A percentile compares a stretch with the other conserved stretches of the same genome.
Conservation (phyloP, 2,329 filamentous ascomycete species). For the Fusarium sp. region DNA sequence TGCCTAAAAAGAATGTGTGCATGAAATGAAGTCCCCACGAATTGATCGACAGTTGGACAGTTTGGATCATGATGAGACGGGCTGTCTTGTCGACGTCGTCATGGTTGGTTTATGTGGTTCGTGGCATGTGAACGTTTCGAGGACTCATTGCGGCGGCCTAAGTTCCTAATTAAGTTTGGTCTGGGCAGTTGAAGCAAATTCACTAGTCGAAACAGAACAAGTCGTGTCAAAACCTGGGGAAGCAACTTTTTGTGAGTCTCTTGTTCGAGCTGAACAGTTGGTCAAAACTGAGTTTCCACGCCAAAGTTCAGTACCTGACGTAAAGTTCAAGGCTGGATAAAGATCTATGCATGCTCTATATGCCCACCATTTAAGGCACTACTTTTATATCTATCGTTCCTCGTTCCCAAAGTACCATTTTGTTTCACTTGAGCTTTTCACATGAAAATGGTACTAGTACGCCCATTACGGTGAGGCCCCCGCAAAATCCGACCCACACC, state of each 20-base stretch:
- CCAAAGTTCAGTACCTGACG: background rate
- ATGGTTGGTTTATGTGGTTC: background rate
- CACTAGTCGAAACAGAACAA: slow-evolving; percentile 14
- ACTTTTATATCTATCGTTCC: background rate
- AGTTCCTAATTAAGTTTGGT: slow-evolving; percentile 36
- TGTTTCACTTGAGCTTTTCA: slow-evolving; percentile 18
- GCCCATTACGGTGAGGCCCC: slow-evolving; percentile 5
- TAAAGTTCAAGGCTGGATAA: background rate
- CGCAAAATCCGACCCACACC: slow-evolving; percentile 21
- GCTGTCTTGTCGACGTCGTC: background rate
- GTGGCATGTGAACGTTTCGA: slow-evolving; percentile 35
- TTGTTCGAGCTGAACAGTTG: background rate
- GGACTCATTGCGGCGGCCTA: slow-evolving; percentile 24
- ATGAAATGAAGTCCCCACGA: slow-evolving; percentile 11
- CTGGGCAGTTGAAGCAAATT: background rate
- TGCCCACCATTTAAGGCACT: no score
- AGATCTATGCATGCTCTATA: background rate
- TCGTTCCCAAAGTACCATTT: background rate
- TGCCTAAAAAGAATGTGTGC: slow-evolving; percentile 12
- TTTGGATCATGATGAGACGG: background rate
- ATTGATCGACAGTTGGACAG: slow-evolving; percentile 17
- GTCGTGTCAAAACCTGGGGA: slow-evolving; percentile 34
- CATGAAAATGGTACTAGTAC: slow-evolving; percentile 15
- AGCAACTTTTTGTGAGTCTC: slow-evolving; percentile 9
- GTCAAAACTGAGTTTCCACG: background rate